phyloP scores from a whole-genome alignment of 2,329 filamentous ascomycete species.

The Trichoderma sp. region DNA sequence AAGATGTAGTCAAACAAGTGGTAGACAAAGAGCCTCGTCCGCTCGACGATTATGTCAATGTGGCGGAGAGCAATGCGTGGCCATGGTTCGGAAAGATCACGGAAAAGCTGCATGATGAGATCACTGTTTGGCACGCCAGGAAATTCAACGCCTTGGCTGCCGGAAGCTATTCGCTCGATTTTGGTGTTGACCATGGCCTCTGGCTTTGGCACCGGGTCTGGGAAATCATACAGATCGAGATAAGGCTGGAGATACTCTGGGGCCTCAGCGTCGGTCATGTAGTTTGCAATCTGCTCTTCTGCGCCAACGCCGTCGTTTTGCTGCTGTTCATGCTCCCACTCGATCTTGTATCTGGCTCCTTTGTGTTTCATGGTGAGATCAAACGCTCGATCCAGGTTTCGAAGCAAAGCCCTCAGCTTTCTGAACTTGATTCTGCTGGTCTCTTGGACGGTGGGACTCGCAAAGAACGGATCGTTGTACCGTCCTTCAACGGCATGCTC shows the following conservation, averaged over 20 bases:
- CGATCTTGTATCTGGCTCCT: slow-evolving; percentile 31
- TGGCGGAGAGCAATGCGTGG: slow-evolving; percentile 41
- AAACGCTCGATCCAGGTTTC: slow-evolving; percentile 37
- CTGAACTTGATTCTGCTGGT: slow-evolving; percentile 21
- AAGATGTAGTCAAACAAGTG: slow-evolving; percentile 39
- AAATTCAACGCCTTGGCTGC: slow-evolving; percentile 45
- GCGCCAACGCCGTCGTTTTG: slow-evolving; percentile 15
- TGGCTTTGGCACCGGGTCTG: slow-evolving; percentile 31
- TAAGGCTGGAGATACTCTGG: not conserved
- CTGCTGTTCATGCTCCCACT: slow-evolving; percentile 5
- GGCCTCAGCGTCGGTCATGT: not conserved
- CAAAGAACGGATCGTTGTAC: slow-evolving; percentile 44
- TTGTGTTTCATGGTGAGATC: slow-evolving; percentile 32
- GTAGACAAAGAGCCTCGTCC: slow-evolving; percentile 42
- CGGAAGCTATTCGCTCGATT: slow-evolving; percentile 38
- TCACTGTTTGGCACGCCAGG: slow-evolving; percentile 42
- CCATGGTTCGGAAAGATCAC: slow-evolving; percentile 44
- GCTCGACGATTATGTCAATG: slow-evolving; percentile 35
- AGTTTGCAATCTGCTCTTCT: not conserved
- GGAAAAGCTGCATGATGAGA: slow-evolving; percentile 44
- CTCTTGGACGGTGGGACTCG: slow-evolving; percentile 19
- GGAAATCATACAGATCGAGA: not conserved
- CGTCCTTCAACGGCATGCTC: slow-evolving; percentile 35
- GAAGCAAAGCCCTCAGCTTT: slow-evolving; percentile 37
- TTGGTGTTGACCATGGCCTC: slow-evolving; percentile 29